These are phyloP conservation scores for Umbelopsis ramanniana DNA, from an alignment of 192 early-diverging fungal genomes.

Conservation along the genomic window DNA sequence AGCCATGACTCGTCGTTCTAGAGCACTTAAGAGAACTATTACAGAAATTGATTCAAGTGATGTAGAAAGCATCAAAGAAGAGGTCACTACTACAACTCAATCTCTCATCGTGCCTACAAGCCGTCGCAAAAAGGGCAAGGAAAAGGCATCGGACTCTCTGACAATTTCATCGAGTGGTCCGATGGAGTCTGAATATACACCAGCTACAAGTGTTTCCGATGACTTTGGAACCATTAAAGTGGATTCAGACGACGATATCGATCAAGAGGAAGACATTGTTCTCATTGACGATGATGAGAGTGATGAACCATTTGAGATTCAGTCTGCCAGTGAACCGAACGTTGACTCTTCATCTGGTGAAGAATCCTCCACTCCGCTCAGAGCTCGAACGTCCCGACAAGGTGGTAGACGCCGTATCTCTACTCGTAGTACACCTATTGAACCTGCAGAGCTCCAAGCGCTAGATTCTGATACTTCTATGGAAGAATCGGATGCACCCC, in stretches of 20 bases:
- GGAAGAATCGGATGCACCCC: not conserved
- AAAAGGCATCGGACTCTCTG: not conserved
- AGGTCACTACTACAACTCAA: not conserved
- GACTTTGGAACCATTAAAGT: slow-evolving; percentile 1
- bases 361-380: not conserved
- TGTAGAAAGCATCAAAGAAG: not conserved
- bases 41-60: slow-evolving; percentile 1
- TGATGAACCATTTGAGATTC: not conserved
- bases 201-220: slow-evolving; percentile 11
- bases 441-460: not conserved
- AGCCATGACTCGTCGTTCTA: not conserved
- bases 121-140: not conserved
- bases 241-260: not conserved
- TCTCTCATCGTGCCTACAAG: not conserved
- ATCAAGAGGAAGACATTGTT: not conserved
- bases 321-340: not conserved
- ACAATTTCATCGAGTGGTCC: not conserved
- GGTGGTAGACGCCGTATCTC: no score
- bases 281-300: not conserved
- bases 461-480: not conserved
- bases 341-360: no score
- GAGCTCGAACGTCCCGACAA: no score
- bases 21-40: not conserved
- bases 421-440: no score
- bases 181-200: not conserved